Base-by-base conservation (phyloP, 139 green algal species). In the Chlorella sp. region DNA sequence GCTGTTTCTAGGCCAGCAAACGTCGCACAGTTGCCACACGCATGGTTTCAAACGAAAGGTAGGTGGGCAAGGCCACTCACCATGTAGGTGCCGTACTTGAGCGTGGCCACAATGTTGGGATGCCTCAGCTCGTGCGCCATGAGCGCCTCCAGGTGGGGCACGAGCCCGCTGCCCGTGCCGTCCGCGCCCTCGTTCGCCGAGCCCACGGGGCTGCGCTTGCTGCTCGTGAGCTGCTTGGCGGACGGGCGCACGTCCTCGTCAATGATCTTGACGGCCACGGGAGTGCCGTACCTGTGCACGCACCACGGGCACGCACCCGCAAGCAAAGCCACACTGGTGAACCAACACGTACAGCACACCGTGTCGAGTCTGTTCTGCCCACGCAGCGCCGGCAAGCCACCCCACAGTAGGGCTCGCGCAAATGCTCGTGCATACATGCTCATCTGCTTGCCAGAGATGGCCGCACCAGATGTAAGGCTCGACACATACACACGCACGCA, bases 221-320 rank as follows among this genome's bases (percentile, higher is more conserved):
- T n/a, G n/a, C n/a, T n/a, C n/a, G n/a, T n/a, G n/a, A n/a, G n/a
- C n/a, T 10, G 17, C 10, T 55, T 55, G 42, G 17, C 42, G 42
- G 42, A 17, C 10, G 10, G 42, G 49, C 30, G 49, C 33, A 72
- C 42, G 33, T 78, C 67, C 30, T 77, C 71, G 31, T 82, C 77
- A 30, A 82, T 74, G 29, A 82, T 67, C 74, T 85, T 85, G 62
- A 85, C 75, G 0, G 80, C 79, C 27, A 84, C 79, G 5, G 74
- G 17, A 1, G 79, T 69, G 70, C 78, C 74, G 64, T 75, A 80
- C 73, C 73, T 77, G 5, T n/a, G n/a, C n/a, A n/a, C n/a, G n/a
- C n/a, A n/a, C n/a, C n/a, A n/a, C n/a, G n/a, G n/a, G n/a, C n/a
- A n/a, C n/a, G n/a, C n/a, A n/a, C n/a, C n/a, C n/a, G n/a, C n/a